Conservation (phyloP, 306 rosid genomes). For the Quercus engelmannii region DNA sequence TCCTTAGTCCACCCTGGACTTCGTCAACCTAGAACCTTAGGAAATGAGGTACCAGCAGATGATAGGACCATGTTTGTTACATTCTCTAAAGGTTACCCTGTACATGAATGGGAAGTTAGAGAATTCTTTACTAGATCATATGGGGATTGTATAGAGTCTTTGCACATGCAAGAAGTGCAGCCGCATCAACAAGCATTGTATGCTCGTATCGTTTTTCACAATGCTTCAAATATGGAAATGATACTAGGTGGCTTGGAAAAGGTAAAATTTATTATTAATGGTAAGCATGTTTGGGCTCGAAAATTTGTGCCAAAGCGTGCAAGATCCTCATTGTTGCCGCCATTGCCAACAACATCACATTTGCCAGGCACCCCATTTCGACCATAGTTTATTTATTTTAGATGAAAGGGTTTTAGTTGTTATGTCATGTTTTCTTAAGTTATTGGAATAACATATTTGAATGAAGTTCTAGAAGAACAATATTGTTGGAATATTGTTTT, state of each 20-base stretch:
- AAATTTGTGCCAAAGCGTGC: slow-evolving; percentile 53
- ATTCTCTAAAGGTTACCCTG: slow-evolving; percentile 65
- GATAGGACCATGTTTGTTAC: slow-evolving; percentile 75
- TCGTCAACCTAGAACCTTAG: neutral
- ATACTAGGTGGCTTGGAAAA: slow-evolving; percentile 44
- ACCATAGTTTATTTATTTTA: neutral
- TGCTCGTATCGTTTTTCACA: slow-evolving; percentile 52
- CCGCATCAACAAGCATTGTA: slow-evolving; percentile 50
- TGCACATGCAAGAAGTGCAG: slow-evolving; percentile 62
- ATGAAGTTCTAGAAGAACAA: neutral
- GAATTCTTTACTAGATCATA: slow-evolving; percentile 31
- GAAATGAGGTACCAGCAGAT: slow-evolving; percentile 22
- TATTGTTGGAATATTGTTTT: neutral
- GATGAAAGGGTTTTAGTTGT: neutral
- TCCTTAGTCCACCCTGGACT: neutral
- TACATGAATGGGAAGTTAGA: slow-evolving; percentile 54
- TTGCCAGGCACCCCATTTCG: neutral
- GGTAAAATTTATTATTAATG: slow-evolving; percentile 61
- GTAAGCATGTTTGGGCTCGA: slow-evolving; percentile 76
- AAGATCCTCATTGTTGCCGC: neutral
- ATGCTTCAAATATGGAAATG: slow-evolving; percentile 23
- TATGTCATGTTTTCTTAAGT: neutral
- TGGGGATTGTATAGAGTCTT: slow-evolving; percentile 63
- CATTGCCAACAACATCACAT: neutral
- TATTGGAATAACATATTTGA: neutral